Evolutionary conservation across 768 basidiomycete genomes (phyloP).

Genomic region (Boletus speciosus): DNA sequence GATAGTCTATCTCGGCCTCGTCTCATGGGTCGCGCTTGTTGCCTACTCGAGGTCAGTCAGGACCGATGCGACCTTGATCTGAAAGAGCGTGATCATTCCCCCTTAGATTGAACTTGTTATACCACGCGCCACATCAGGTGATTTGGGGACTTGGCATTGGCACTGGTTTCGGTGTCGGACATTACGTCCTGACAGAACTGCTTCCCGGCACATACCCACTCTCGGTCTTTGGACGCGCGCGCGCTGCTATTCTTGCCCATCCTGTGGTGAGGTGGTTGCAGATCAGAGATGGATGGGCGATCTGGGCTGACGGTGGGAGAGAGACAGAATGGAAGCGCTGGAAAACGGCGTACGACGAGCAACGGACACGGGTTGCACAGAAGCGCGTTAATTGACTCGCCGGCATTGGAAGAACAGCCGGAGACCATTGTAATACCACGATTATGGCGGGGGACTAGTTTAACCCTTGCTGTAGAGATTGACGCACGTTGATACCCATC

Average conservation of each 20-base stretch:
- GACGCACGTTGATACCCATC: neutral
- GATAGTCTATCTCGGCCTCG: constrained; percentile 46
- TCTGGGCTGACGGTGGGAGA: constrained; percentile 77
- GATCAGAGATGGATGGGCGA: constrained; percentile 76
- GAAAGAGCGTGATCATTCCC: neutral
- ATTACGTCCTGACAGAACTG: constrained; percentile 57
- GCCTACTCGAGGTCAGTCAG: constrained; percentile 73
- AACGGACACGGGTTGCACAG: constrained; percentile 15
- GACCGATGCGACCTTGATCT: neutral
- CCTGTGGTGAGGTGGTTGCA: constrained; percentile 62
- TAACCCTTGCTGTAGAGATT: constrained; percentile 13
- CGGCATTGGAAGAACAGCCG: neutral
- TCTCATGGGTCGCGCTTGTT: constrained; percentile 58
- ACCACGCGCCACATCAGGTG: constrained; percentile 72
- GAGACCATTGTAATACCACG: constrained; percentile 18
- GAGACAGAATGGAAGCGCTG: constrained; percentile 70
- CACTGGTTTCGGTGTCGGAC: constrained; percentile 43
- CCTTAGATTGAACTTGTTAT: constrained; percentile 62
- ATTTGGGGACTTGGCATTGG: constrained; percentile 74
- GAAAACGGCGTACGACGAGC: constrained; percentile 55
- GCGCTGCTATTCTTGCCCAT: constrained; percentile 50
- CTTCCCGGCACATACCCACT: constrained; percentile 52
- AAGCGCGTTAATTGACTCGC: constrained; percentile 16
- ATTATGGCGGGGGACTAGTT: constrained; percentile 47
- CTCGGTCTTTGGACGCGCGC: constrained; percentile 50